These are phyloP conservation scores for Rutstroemia sydowiana DNA, from an alignment of 2,329 filamentous ascomycete genomes.

Conservation along the genomic window DNA sequence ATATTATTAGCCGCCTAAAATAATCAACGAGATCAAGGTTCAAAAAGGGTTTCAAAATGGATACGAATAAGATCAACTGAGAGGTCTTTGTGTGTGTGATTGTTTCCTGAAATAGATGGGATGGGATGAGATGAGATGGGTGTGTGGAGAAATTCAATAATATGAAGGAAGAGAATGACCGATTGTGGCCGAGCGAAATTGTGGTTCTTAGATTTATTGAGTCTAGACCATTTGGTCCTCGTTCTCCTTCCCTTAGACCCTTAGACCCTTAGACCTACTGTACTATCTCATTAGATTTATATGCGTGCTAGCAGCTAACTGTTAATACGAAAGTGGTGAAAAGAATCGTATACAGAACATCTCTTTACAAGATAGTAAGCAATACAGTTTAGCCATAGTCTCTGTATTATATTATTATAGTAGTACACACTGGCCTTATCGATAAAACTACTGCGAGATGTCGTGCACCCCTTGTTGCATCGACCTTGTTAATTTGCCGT, in stretches of 20 bases:
- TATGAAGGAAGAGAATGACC: background rate
- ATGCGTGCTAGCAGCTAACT: background rate
- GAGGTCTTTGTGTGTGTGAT: background rate
- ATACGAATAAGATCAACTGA: background rate
- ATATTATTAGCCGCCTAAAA: too few relatives aligned
- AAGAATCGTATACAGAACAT: background rate
- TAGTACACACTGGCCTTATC: slow-evolving; percentile 1
- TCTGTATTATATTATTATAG: background rate
- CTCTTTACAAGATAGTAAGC: background rate
- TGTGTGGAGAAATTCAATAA: background rate
- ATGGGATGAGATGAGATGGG: too few relatives aligned
- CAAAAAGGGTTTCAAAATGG: too few relatives aligned
- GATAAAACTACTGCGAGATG: slow-evolving; percentile 7
- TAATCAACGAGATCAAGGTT: too few relatives aligned
- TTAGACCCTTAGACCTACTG: background rate
- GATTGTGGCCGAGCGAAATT: background rate
- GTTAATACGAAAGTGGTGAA: slow-evolving; percentile 10
- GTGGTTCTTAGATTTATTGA: background rate
- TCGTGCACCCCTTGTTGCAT: background rate
- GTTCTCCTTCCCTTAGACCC: too few relatives aligned
- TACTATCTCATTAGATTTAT: background rate
- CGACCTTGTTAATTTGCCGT: background rate
- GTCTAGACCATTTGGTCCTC: slow-evolving; percentile 2
- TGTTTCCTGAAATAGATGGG: background rate
- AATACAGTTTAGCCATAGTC: background rate